These are phyloP conservation scores for Tetrapyrgos nigripes DNA, from an alignment of 1,284 basidiomycete species.

Conservation along the genomic window DNA sequence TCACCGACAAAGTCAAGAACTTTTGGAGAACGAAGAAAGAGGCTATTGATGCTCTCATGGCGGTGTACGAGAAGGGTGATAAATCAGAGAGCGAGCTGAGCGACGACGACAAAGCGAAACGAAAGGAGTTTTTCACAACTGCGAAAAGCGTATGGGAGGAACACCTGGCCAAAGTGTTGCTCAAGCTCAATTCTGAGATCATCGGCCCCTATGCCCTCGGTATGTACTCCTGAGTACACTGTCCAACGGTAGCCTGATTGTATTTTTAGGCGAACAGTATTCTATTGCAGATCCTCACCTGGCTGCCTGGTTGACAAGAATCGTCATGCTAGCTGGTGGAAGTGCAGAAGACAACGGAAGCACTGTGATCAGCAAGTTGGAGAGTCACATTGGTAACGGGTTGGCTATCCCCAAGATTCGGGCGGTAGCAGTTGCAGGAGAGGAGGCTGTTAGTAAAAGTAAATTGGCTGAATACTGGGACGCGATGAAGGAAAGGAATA, in stretches of 20 bases:
- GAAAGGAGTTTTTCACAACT: slow-evolving; percentile 56
- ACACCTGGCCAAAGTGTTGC: slow-evolving; percentile 39
- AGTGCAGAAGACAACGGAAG: slow-evolving; percentile 53
- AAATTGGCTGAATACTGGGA: slow-evolving; percentile 74
- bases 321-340: slow-evolving; percentile 67
- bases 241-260: slow-evolving; percentile 38
- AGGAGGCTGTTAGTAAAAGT: slow-evolving; percentile 20
- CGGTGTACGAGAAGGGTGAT: slow-evolving; percentile 51
- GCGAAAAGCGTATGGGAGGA: slow-evolving; percentile 35
- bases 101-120: slow-evolving; percentile 52
- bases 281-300: slow-evolving; percentile 85
- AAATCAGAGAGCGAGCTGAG: slow-evolving; percentile 52
- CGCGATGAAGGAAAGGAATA: slow-evolving; percentile 62
- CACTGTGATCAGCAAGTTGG: slow-evolving; percentile 54
- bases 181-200: slow-evolving; percentile 60
- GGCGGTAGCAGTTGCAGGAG: slow-evolving; percentile 17
- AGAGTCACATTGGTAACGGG: slow-evolving; percentile 53
- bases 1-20: slow-evolving; percentile 64
- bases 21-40: slow-evolving; percentile 64
- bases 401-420: slow-evolving; percentile 49
- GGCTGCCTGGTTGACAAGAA: slow-evolving; percentile 75
- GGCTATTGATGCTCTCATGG: slow-evolving; percentile 50
- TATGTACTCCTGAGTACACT: slow-evolving; percentile 42
- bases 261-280: slow-evolving; percentile 70
- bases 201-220: slow-evolving; percentile 79